phyloP scores from a whole-genome alignment of 2,329 filamentous ascomycete genomes.

The Tolypocladium tundrense region DNA sequence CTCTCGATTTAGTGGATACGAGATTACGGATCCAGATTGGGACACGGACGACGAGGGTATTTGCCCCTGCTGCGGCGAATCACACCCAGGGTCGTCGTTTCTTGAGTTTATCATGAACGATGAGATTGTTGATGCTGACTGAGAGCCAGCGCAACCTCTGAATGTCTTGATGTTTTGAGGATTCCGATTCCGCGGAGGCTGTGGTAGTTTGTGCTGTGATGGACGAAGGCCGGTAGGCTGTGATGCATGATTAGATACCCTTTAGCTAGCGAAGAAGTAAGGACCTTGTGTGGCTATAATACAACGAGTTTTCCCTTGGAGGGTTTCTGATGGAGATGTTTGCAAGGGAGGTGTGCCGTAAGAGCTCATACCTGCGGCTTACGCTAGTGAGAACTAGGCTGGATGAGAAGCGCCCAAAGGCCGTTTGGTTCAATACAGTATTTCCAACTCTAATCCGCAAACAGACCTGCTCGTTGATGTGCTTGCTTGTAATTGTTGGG shows the following conservation, averaged over 20 bases:
- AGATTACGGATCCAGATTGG: conserved; percentile 21
- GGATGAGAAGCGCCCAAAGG: not conserved
- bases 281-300: not conserved
- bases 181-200: not conserved
- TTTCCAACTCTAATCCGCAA: not conserved
- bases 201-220: not conserved
- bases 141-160: not conserved
- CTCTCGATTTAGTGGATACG: conserved; percentile 27
- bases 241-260: conserved; percentile 5
- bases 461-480: not conserved
- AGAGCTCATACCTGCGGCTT: not conserved
- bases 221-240: not conserved
- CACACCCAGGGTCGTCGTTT: conserved; percentile 24
- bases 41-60: conserved; percentile 24
- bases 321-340: too few relatives aligned
- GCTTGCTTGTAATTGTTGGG: too few relatives aligned
- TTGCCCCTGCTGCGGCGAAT: conserved; percentile 30
- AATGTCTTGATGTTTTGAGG: not conserved
- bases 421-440: not conserved
- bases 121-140: conserved; percentile 6
- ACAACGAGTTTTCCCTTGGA: not conserved
- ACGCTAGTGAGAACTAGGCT: not conserved
- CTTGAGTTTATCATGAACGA: conserved; percentile 19
- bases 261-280: conserved; percentile 1
- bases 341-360: too few relatives aligned